A percentile compares a stretch with the other conserved stretches of the same genome.
Evolutionary conservation across 106 monocot genomes (phyloP).

Genomic region (Phalaenopsis aphrodite): DNA sequence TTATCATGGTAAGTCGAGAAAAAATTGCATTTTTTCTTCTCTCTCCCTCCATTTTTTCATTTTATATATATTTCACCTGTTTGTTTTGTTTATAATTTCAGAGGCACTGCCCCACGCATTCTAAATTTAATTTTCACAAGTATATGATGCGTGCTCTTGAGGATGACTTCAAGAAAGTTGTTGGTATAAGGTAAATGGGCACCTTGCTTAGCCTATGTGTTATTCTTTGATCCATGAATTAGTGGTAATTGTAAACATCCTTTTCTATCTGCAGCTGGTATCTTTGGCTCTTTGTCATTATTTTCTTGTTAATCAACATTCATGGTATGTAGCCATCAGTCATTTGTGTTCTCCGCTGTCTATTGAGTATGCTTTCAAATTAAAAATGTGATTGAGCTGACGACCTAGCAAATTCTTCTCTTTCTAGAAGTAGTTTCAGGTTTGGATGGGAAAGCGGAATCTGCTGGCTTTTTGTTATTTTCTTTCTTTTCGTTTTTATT

Average conservation of each 20-base stretch:
- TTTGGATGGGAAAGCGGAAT: neutral
- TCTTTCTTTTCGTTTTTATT: neutral
- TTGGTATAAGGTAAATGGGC: slow-evolving; percentile 42
- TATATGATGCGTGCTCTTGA: slow-evolving; percentile 56
- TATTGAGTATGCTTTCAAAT: neutral
- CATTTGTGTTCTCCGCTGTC: neutral
- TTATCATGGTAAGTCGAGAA: slow-evolving; percentile 27
- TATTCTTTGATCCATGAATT: neutral
- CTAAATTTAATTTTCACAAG: slow-evolving; percentile 52
- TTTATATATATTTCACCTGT: neutral
- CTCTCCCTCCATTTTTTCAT: neutral
- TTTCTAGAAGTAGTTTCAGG: neutral
- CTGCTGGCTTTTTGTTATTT: neutral
- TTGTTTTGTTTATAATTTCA: slow-evolving; percentile 2
- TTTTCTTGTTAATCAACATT: slow-evolving; percentile 58
- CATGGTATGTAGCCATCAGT: slow-evolving; percentile 27
- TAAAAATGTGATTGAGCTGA: neutral
- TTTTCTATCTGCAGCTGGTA: slow-evolving; percentile 51
- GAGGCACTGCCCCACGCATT: slow-evolving; percentile 36
- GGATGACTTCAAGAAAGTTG: slow-evolving; percentile 53
- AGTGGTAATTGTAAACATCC: neutral
- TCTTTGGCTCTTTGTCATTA: slow-evolving; percentile 60
- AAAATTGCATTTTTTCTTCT: neutral
- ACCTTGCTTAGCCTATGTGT: neutral
- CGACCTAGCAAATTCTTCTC: neutral